Evolutionary conservation across 768 basidiomycete genomes (phyloP).

Genomic region (Pleurotus tuber-regium): DNA sequence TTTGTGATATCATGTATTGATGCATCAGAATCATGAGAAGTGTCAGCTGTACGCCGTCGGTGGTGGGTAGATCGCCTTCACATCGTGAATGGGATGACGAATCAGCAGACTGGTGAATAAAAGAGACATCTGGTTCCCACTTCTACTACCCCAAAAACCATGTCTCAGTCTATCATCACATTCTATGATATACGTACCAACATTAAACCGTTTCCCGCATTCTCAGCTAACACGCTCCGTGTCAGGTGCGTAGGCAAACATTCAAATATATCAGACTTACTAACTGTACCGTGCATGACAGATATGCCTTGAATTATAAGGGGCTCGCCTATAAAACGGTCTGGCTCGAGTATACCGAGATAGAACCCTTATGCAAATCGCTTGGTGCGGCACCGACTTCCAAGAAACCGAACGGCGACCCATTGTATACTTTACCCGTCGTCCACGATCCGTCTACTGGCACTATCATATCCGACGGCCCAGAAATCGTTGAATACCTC

Average conservation of each 20-base stretch:
- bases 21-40: background rate
- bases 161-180: conserved; percentile 23
- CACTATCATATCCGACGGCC: conserved; percentile 31
- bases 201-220: conserved; percentile 22
- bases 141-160: background rate
- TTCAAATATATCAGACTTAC: background rate
- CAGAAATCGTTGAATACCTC: conserved; percentile 37
- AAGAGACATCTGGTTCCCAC: no score
- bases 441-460: conserved; percentile 38
- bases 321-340: conserved; percentile 30
- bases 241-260: conserved; percentile 29
- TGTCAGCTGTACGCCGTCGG: background rate
- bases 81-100: background rate
- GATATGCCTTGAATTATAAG: conserved; percentile 19
- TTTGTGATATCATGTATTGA: background rate
- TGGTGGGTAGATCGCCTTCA: background rate
- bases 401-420: conserved; percentile 13
- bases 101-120: background rate
- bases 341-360: conserved; percentile 42
- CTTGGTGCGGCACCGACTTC: conserved; percentile 30
- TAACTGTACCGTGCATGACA: background rate
- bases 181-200: conserved; percentile 45
- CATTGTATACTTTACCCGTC: conserved; percentile 34
- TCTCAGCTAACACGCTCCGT: conserved; percentile 48
- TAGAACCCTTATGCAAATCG: conserved; percentile 28